Evolutionary conservation across 2,329 filamentous ascomycete genomes (phyloP).

Genomic region (Hymenoscyphus fructigenus): DNA sequence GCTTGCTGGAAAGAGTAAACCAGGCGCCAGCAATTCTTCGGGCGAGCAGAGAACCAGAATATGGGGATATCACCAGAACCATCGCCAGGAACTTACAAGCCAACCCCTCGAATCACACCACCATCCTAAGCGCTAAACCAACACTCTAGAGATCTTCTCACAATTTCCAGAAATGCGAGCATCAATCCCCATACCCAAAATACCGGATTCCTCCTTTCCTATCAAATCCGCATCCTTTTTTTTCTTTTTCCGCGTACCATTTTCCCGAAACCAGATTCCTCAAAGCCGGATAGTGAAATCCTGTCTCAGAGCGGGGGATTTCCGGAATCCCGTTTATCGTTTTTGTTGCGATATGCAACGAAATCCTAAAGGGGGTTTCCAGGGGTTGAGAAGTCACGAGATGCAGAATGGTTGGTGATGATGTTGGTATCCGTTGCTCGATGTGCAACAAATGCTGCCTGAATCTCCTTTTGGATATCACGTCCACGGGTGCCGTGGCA

Average conservation of each 20-base stretch:
- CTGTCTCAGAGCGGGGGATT: not conserved
- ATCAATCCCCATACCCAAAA: not conserved
- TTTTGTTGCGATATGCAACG: conserved; percentile 10
- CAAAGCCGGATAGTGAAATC: not conserved
- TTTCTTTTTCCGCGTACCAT: not conserved
- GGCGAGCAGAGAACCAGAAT: too few relatives aligned
- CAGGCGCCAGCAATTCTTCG: too few relatives aligned
- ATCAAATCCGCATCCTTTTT: not conserved
- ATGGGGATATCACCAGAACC: too few relatives aligned
- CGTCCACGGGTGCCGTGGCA: too few relatives aligned
- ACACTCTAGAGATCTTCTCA: not conserved
- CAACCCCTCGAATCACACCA: not conserved
- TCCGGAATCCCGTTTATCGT: conserved; percentile 11
- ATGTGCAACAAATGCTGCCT: too few relatives aligned
- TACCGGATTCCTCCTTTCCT: not conserved
- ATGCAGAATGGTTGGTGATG: not conserved
- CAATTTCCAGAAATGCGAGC: not conserved
- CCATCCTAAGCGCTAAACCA: not conserved
- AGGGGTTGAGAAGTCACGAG: not conserved
- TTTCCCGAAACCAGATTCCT: not conserved
- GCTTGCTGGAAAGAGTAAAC: too few relatives aligned
- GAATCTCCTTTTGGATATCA: too few relatives aligned
- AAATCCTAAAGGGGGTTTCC: not conserved
- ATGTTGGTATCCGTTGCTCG: not conserved
- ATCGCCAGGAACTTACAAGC: not conserved